Conservation (phyloP, 148 eudicot genomes). For the Talinum fruticosum region DNA sequence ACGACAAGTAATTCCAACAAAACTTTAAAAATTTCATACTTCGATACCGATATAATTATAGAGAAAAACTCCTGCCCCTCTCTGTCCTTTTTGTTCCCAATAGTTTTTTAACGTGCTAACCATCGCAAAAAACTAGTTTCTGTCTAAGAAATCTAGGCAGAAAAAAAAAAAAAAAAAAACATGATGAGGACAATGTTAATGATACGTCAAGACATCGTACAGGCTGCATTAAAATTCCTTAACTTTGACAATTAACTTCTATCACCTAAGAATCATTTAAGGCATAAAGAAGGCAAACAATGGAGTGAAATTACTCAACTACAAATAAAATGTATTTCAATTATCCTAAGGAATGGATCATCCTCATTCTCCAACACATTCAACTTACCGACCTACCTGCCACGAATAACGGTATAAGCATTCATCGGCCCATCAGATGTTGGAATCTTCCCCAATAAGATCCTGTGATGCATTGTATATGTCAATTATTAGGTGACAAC, state of each 20-base stretch:
- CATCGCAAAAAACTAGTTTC: background rate
- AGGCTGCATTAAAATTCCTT: background rate
- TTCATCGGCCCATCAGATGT: constrained; percentile 81
- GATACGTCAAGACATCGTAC: background rate
- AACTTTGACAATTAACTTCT: background rate
- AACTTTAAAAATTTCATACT: background rate
- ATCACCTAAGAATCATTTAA: background rate
- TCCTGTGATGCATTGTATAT: constrained; percentile 86
- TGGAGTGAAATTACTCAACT: background rate
- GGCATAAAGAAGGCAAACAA: background rate
- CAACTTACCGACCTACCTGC: constrained; percentile 96
- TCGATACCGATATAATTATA: background rate
- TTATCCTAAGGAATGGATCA: background rate
- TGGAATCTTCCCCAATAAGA: constrained; percentile 90
- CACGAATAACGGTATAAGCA: constrained; percentile 72
- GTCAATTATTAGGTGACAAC: constrained; percentile 53
- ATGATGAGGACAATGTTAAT: background rate
- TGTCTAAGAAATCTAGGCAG: background rate
- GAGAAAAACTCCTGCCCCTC: too few relatives aligned
- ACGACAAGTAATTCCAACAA: too few relatives aligned
- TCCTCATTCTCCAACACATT: constrained; percentile 34
- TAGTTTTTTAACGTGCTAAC: background rate
- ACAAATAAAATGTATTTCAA: background rate
- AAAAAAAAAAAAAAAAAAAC: too few relatives aligned
- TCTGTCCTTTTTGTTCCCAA: background rate